phyloP scores from a whole-genome alignment of 352 stramenopile genomes.

The Phytophthora palmivora region DNA sequence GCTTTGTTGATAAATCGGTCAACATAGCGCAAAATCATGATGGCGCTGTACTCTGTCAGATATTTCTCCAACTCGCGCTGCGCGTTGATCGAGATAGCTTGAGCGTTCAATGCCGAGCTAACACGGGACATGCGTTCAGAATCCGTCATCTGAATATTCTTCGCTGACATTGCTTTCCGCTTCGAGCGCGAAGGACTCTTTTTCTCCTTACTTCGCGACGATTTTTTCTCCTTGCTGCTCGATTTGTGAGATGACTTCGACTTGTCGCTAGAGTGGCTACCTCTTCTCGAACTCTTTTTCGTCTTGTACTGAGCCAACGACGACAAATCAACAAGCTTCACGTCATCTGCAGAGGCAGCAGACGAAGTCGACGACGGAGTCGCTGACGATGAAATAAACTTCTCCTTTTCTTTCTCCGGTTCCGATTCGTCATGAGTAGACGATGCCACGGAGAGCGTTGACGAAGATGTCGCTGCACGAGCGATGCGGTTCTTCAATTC shows the following conservation, averaged over 20 bases:
- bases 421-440: conserved; percentile 30
- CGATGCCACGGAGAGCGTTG: conserved; percentile 13
- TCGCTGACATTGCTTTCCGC: conserved; percentile 44
- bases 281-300: conserved; percentile 25
- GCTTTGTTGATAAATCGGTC: conserved; percentile 82
- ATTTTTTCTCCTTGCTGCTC: conserved; percentile 20
- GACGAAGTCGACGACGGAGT: conserved; percentile 30
- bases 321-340: conserved; percentile 37
- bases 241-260: conserved; percentile 34
- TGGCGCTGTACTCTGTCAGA: conserved; percentile 78
- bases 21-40: conserved; percentile 86
- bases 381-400: conserved; percentile 25
- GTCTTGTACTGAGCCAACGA: conserved; percentile 33
- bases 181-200: conserved; percentile 36
- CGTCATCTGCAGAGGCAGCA: conserved; percentile 23
- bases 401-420: conserved; percentile 38
- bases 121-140: conserved; percentile 66
- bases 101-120: conserved; percentile 65
- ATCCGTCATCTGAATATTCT: conserved; percentile 47
- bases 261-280: conserved; percentile 30
- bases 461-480: conserved; percentile 24
- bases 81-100: conserved; percentile 71
- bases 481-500: conserved; percentile 23
- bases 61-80: conserved; percentile 75
- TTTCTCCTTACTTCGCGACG: conserved; percentile 27